Evolutionary conservation across 257 asterid genomes (phyloP).

Genomic region (Dorcoceras hygrometricum): DNA sequence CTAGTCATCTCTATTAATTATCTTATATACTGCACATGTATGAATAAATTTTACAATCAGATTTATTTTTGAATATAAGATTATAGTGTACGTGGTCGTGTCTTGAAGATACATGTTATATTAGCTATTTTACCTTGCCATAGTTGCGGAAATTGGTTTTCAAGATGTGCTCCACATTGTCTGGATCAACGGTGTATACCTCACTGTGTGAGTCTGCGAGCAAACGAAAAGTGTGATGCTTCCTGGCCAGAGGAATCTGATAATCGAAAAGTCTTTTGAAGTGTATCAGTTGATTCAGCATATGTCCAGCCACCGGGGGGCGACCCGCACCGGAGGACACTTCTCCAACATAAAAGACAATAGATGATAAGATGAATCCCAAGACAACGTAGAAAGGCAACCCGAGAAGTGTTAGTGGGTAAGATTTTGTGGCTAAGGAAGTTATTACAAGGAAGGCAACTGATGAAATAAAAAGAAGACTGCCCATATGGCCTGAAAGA

Average conservation of each 20-base stretch:
- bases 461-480: conserved; percentile 18
- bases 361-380: conserved; percentile 24
- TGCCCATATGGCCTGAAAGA: conserved; percentile 22
- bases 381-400: conserved; percentile 27
- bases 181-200: conserved; percentile 38
- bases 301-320: conserved; percentile 40
- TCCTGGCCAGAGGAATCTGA: conserved; percentile 32
- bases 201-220: conserved; percentile 32
- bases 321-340: conserved; percentile 19
- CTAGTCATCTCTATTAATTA: too few relatives aligned
- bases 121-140: conserved; percentile 34
- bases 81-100: too few relatives aligned
- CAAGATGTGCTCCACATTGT: conserved; percentile 35
- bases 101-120: neutral
- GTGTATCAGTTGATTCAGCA: conserved; percentile 37
- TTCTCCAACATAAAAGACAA: conserved; percentile 27
- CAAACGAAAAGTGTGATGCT: conserved; percentile 34
- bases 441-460: conserved; percentile 17
- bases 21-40: too few relatives aligned
- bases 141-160: conserved; percentile 41
- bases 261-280: conserved; percentile 39
- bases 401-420: conserved; percentile 22
- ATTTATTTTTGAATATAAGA: too few relatives aligned
- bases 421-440: conserved; percentile 28
- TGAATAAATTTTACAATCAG: too few relatives aligned